Evolutionary conservation across 1,284 basidiomycete genomes (phyloP).

Genomic region (Ganoderma lucidum): DNA sequence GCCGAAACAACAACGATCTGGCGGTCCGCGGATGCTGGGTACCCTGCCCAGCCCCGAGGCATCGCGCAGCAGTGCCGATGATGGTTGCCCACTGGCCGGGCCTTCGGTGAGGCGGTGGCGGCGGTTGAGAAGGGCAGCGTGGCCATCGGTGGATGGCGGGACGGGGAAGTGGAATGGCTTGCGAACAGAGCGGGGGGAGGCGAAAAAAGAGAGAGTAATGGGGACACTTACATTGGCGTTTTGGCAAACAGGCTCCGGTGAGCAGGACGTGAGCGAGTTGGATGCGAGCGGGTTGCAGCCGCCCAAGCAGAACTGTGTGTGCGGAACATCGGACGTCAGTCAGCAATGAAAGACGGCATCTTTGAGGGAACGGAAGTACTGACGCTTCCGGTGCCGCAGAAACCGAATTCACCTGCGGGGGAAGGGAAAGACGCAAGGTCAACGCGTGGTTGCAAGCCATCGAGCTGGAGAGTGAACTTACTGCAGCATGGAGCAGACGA

Average conservation of each 20-base stretch:
- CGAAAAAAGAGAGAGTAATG: background rate
- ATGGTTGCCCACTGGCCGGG: background rate
- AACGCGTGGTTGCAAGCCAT: conserved; percentile 7
- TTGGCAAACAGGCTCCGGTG: conserved; percentile 76
- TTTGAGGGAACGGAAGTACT: conserved; percentile 16
- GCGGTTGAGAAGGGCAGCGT: background rate
- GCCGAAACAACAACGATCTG: background rate
- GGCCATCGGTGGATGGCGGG: background rate
- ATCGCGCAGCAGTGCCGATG: background rate
- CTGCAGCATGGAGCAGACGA: conserved; percentile 72
- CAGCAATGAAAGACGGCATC: background rate
- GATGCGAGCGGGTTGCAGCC: conserved; percentile 85
- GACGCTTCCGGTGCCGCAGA: conserved; percentile 68
- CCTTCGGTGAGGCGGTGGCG: background rate
- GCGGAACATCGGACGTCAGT: background rate
- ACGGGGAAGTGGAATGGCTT: no score
- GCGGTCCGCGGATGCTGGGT: background rate
- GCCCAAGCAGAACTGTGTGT: conserved; percentile 73
- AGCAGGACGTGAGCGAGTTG: conserved; percentile 68
- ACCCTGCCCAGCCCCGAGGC: background rate
- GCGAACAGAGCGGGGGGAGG: no score
- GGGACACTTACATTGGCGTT: conserved; percentile 57
- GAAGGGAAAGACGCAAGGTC: conserved; percentile 2
- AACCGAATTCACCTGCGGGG: conserved; percentile 72
- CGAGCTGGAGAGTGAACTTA: conserved; percentile 38